These are phyloP conservation scores for Penicillium egyptiacum DNA, from an alignment of 495 filamentous ascomycete genomes.

Conservation along the genomic window DNA sequence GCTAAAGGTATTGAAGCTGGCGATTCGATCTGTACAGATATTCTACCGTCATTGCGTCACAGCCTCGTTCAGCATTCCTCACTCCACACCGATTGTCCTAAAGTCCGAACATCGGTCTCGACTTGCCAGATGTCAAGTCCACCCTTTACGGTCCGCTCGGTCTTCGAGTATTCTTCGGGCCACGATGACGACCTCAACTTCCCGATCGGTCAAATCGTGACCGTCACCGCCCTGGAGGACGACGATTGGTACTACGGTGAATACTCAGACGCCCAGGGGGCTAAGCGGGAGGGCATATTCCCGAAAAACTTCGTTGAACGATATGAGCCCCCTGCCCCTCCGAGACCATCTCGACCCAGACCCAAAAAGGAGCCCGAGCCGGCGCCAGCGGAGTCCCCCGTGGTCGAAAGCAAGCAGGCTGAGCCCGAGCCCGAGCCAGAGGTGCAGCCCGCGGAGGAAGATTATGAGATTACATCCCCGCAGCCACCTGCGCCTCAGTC, in stretches of 20 bases:
- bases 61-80: constrained; percentile 23
- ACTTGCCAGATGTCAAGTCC: constrained; percentile 65
- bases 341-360: constrained; percentile 73
- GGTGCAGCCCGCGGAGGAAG: constrained; percentile 26
- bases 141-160: constrained; percentile 90
- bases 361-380: constrained; percentile 69
- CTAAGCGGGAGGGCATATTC: constrained; percentile 85
- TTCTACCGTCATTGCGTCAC: constrained; percentile 19
- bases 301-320: constrained; percentile 96
- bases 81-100: constrained; percentile 22
- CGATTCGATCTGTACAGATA: constrained; percentile 24
- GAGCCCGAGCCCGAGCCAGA: constrained; percentile 43
- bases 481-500: constrained; percentile 43
- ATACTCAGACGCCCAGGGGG: constrained; percentile 72
- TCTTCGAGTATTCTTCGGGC: constrained; percentile 87
- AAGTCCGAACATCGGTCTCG: constrained; percentile 25
- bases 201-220: constrained; percentile 80
- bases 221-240: constrained; percentile 88
- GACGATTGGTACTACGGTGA: constrained; percentile 94
- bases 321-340: constrained; percentile 87
- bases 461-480: constrained; percentile 39
- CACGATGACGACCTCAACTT: constrained; percentile 97
- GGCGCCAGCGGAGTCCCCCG: constrained; percentile 37
- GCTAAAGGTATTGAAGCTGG: constrained; percentile 19
- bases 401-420: constrained; percentile 27